Base-by-base conservation (phyloP, 257 asterid genomes). In the Handroanthus guayacan region DNA sequence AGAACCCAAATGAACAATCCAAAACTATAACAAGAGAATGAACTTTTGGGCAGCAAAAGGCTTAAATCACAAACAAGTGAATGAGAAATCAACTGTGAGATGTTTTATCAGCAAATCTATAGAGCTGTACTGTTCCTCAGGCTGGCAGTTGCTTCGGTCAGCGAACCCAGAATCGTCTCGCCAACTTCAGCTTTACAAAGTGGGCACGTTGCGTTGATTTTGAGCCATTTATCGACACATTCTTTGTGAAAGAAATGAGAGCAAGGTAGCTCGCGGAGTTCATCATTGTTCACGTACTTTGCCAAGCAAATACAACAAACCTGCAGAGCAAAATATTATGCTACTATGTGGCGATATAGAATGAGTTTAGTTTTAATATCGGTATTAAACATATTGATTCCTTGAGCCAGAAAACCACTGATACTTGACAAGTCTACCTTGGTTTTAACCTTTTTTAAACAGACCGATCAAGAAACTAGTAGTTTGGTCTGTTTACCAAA, bases 161-260 rank as follows among this genome's bases (percentile, higher is more conserved):
- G 65, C n/a, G 96, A 85, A 75, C 85, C 82, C 84, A 83, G 54
- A 68, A 86, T 60, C 51, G 91, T 88, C 78, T 91, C 94, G 16
- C 97, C 98, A 60, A 91, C 97, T 75, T 92, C 98, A 3, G 94
- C 90, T 83, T 95, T 95, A 90, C 99, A 95, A 51, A 95, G 95
- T 14, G 99, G 98, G 78, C 99, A 95, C 0, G 93, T 60, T 6
- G 97, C 96, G 41, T 92, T 95, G 84, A 95, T 87, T 76, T 89
- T 89, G 76, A 95, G 89, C 99, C 99, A 95, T 81, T 95, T 92
- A 75, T 92, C 99, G 5, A 95, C 96, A 25, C 99, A 95, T 48
- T 92, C 98, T 82, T 88, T 92, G 95, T 92, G 98, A 74, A 95
- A 88, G 88, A 89, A 90, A 85, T 95, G 99, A 48, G 88, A 73